Conservation (phyloP, 192 early-diverging fungal genomes). For the Coemansia sp. region DNA sequence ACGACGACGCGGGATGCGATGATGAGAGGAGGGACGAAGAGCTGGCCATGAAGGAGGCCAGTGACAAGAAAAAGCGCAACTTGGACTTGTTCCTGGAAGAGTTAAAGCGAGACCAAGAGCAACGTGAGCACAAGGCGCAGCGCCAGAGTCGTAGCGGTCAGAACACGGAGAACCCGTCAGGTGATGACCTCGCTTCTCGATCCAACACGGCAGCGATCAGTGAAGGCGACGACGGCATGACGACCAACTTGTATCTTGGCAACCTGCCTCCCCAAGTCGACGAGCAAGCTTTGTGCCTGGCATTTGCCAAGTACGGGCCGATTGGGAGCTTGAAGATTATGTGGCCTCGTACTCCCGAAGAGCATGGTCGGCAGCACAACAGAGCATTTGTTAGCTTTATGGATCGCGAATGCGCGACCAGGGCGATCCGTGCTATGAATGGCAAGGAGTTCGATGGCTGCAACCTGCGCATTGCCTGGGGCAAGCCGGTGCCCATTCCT, state of each 20-base stretch:
- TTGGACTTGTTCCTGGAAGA: slow-evolving; percentile 83
- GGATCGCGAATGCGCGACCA: slow-evolving; percentile 66
- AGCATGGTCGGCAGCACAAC: slow-evolving; percentile 73
- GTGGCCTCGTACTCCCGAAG: slow-evolving; percentile 90
- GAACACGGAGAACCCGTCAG: slow-evolving; percentile 6
- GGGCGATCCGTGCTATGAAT: slow-evolving; percentile 72
- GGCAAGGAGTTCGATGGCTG: slow-evolving; percentile 53
- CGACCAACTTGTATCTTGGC: slow-evolving; percentile 84
- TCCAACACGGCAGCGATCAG: slow-evolving; percentile 10
- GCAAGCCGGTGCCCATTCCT: slow-evolving; percentile 76
- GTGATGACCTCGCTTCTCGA: slow-evolving; percentile 1
- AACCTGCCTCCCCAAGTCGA: slow-evolving; percentile 73
- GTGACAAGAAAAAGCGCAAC: slow-evolving; percentile 67
- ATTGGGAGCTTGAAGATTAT: slow-evolving; percentile 93
- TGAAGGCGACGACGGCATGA: slow-evolving; percentile 63
- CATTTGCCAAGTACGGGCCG: slow-evolving; percentile 79
- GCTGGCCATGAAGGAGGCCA: not conserved
- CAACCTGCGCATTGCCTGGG: slow-evolving; percentile 69
- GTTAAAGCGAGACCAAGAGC: slow-evolving; percentile 74
- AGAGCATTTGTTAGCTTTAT: slow-evolving; percentile 92
- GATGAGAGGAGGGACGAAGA: slow-evolving; percentile 1
- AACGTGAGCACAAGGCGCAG: slow-evolving; percentile 49
- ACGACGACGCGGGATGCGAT: not conserved
- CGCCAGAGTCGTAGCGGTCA: slow-evolving; percentile 13
- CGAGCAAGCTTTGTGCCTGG: slow-evolving; percentile 69